Percentiles rank a stretch among this genome's conserved stretches.
phyloP scores from a whole-genome alignment of 108 stramenopile species.

The Skeletonema costatum region DNA sequence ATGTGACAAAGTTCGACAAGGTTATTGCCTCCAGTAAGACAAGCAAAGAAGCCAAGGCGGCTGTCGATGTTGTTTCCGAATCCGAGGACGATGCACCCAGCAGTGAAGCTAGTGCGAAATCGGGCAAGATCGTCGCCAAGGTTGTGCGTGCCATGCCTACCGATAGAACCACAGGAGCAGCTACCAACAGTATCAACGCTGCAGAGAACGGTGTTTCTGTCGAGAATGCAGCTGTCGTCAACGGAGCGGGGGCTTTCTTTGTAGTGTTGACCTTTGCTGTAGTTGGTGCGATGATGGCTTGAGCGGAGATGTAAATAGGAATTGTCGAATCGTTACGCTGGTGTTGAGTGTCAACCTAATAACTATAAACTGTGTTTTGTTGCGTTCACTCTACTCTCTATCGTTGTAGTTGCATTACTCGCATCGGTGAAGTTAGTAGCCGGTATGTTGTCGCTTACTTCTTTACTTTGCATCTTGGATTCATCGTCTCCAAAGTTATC shows the following conservation, averaged over 20 bases:
- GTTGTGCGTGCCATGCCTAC: neutral
- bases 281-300: neutral
- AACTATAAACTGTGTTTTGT: neutral
- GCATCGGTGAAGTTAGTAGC: neutral
- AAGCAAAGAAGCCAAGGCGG: neutral
- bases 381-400: neutral
- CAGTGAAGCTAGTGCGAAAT: neutral
- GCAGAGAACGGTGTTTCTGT: neutral
- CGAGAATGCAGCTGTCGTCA: neutral
- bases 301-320: neutral
- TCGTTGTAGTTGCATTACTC: neutral
- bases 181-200: neutral
- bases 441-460: neutral
- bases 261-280: neutral
- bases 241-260: neutral
- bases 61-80: neutral
- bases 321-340: neutral
- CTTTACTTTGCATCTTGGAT: neutral
- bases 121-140: neutral
- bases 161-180: neutral
- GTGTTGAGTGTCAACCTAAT: neutral
- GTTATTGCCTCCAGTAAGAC: neutral
- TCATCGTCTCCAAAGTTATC: neutral
- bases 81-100: neutral
- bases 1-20: neutral